Percentiles rank a stretch among this genome's conserved stretches.
phyloP scores from a whole-genome alignment of 2,329 filamentous ascomycete genomes.

The Chaetomiaceae sp. region DNA sequence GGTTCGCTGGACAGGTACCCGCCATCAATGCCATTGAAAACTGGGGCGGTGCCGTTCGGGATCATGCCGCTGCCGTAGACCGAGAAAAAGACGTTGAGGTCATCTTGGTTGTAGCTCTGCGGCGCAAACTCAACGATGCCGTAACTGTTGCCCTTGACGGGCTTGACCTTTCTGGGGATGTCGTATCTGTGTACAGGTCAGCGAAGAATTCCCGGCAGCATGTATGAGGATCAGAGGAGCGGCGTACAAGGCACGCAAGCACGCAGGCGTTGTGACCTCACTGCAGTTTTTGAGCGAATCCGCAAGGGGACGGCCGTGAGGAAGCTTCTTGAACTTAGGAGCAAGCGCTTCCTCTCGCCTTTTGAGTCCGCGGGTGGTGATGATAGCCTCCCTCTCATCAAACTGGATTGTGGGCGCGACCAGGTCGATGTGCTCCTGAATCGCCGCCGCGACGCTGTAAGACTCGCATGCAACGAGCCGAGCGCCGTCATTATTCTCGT shows the following conservation, averaged over 20 bases:
- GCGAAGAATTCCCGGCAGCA: neutral
- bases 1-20: neutral
- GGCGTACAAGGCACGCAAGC: slow-evolving; percentile 3
- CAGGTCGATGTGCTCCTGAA: slow-evolving; percentile 7
- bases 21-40: slow-evolving; percentile 6
- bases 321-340: slow-evolving; percentile 5
- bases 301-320: neutral
- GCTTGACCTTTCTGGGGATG: neutral
- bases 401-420: slow-evolving; percentile 7
- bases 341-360: neutral
- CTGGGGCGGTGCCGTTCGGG: slow-evolving; percentile 2
- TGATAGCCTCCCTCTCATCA: slow-evolving; percentile 4
- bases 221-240: too few species aligned
- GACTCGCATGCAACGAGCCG: slow-evolving; percentile 7
- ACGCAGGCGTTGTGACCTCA: slow-evolving; percentile 1
- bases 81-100: slow-evolving; percentile 10
- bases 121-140: slow-evolving; percentile 8
- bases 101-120: slow-evolving; percentile 8
- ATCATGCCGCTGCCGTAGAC: neutral
- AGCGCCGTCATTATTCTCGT: neutral
- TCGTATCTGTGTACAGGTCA: neutral
- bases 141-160: slow-evolving; percentile 4
- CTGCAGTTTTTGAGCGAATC: slow-evolving; percentile 2
- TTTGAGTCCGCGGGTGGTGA: neutral
- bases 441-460: neutral